Evolutionary conservation across 257 asterid species (phyloP).

Genomic region (Misopates orontium): DNA sequence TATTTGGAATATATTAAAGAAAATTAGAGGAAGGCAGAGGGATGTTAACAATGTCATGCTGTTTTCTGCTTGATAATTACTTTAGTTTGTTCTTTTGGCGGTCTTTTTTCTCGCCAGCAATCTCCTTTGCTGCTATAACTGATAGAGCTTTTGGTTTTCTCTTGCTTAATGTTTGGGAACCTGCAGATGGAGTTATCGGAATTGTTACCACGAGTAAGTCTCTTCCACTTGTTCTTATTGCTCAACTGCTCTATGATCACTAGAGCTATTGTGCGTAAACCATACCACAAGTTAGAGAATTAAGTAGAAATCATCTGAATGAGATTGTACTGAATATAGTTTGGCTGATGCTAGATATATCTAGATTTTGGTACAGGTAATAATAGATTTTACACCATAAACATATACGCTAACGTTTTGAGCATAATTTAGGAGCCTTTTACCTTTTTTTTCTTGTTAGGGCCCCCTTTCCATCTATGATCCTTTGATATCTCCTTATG

Average conservation of each 20-base stretch:
- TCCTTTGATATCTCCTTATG: slow-evolving; percentile 30
- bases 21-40: too few relatives aligned
- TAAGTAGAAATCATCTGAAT: neutral
- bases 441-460: slow-evolving; percentile 6
- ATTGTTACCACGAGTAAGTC: slow-evolving; percentile 76
- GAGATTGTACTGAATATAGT: neutral
- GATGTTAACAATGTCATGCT: too few relatives aligned
- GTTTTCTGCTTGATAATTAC: too few relatives aligned
- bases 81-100: too few relatives aligned
- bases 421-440: slow-evolving; percentile 2
- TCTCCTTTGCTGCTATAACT: slow-evolving; percentile 1
- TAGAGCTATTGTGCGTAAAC: neutral
- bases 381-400: too few relatives aligned
- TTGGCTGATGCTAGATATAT: neutral
- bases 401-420: too few relatives aligned
- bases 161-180: slow-evolving; percentile 16
- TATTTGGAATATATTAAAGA: too few relatives aligned
- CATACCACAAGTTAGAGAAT: neutral
- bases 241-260: neutral
- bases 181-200: slow-evolving; percentile 74
- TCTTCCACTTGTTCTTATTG: neutral
- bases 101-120: slow-evolving; percentile 5
- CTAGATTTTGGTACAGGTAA: neutral
- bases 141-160: neutral
- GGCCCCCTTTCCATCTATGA: slow-evolving; percentile 8